These are phyloP conservation scores for Dactylellina parvicollis DNA, from an alignment of 2,329 filamentous ascomycete genomes.

Conservation along the genomic window DNA sequence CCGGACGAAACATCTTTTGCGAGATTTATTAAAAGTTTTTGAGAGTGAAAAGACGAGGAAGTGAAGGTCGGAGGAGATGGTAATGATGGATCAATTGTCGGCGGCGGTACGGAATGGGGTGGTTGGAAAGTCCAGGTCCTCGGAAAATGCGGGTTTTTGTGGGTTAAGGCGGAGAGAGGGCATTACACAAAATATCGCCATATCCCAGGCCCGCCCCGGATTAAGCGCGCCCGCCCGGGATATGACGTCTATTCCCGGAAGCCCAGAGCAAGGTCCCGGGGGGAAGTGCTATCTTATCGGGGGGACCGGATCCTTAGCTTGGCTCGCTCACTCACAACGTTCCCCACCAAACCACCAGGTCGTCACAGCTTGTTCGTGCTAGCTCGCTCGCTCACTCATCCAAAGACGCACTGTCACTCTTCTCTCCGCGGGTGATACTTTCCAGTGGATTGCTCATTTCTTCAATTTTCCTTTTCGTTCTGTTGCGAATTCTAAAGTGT, in stretches of 20 bases:
- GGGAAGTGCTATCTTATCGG: neutral
- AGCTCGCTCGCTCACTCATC: neutral
- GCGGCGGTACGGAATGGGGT: neutral
- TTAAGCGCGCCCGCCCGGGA: constrained; percentile 7
- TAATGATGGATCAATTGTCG: neutral
- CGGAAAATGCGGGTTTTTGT: constrained; percentile 42
- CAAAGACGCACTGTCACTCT: constrained; percentile 27
- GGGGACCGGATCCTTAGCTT: neutral
- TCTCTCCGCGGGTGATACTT: neutral
- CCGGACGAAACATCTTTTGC: constrained; percentile 45
- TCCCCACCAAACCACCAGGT: constrained; percentile 7
- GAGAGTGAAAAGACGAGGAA: neutral
- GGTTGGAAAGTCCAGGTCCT: neutral
- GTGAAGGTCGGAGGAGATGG: neutral
- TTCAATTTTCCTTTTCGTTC: neutral
- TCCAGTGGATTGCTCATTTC: constrained; percentile 4
- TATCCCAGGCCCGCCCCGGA: neutral
- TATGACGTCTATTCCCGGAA: neutral
- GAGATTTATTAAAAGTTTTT: too few relatives aligned
- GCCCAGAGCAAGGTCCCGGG: neutral
- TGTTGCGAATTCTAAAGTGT: neutral
- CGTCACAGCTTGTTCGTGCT: constrained; percentile 3
- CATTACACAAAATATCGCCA: neutral
- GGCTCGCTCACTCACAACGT: too few relatives aligned
- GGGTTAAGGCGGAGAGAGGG: neutral